Base-by-base conservation (phyloP, 371 early-diverging fungal species). In the Nematocida homosporus region DNA sequence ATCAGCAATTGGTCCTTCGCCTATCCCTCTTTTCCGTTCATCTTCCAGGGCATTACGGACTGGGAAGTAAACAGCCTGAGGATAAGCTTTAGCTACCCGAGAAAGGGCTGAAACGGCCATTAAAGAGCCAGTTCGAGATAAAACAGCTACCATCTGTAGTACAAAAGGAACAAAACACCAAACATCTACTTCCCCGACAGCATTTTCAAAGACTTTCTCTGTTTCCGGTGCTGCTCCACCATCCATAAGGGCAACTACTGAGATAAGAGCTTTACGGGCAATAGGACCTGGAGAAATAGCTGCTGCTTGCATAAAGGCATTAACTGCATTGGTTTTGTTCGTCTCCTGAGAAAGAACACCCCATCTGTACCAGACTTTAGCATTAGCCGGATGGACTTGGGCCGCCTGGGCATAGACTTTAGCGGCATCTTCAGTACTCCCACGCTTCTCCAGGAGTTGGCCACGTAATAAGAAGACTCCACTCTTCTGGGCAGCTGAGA, bases 331-430 rank as follows among this genome's bases (percentile, higher is more conserved):
- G 16, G 37, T 30, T 57, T 6, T 2, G 42, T 25, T 93, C 77
- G 89, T 86, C 42, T 89, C 86, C 75, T 94, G 93, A 68, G 93
- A 89, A 84, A 91, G 94, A 67, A 91, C 86, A 13, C 93, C 98
- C 94, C 94, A 95, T 38, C 90, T 89, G 2, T 93, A 93, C 98
- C 98, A 97, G 0, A 91, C 92, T 72, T 92, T 90, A 48, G 92
- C 88, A 4, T 91, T 85, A 2, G 86, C 87, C 79, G 91, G 84
- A 55, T 96, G 95, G 13, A 92, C 87, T 78, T 93, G 92, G 1
- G 91, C 89, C 0, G 95, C 93, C 40, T 88, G 88, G n/a, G 93
- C 88, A 83, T 93, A 95, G 0, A 92, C 91, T 59, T 88, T 87
- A 75, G 90, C 90, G 4, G 96, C 97, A 60, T 94, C 95, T 3